Evolutionary conservation across 148 eudicot genomes (phyloP), one percentile per base, ranked within the genome.

Genomic region (Linanthus parryae): DNA sequence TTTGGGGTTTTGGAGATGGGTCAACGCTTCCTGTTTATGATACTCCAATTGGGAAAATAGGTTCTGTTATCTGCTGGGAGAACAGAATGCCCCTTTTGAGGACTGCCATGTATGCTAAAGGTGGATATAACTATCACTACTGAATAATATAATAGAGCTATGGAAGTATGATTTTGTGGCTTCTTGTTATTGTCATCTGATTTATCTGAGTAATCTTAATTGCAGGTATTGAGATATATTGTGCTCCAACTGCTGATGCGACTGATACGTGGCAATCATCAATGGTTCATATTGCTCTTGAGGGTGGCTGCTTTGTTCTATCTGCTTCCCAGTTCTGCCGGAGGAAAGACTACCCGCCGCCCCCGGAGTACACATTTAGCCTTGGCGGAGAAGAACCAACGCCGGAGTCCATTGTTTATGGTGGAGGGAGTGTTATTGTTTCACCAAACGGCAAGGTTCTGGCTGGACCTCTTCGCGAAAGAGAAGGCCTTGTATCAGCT

Each of bases 221-320:
- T 70, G 24, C 59, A 90, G 97, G 97, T 41, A 68, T 91, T 68
- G 97, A 91, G 65, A 86, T 91, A 62, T 91, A 83, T 33, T 91
- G 98, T 73, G 98, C 98, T n/a, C 98, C 94, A 9, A 91, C 98
- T 7, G 98, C 95, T 60, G 98, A 91, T 79, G 50, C 94, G 19
- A 77, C 94, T 59, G 85, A 84, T 1, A 54, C 73, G 34, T 91
- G 96, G 98, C 94, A 86, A 69, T 89, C 98, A 58, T 87, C 98
- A 40, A 81, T 91, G 95, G 81, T 85, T 51, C 95, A 91, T 68
- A 91, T 91, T 60, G 98, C 98, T 50, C 78, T 86, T 24, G 98
- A 91, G 68, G 95, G 98, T 44, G 98, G 96, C 39, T 91, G 95
- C 51, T 91, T 91, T 62, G 90, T 91, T 45, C 61, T 91, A 27